Evolutionary conservation across 495 filamentous ascomycete species (phyloP), one percentile per base, ranked within the genome.

Genomic region (Neurospora hispaniola): DNA sequence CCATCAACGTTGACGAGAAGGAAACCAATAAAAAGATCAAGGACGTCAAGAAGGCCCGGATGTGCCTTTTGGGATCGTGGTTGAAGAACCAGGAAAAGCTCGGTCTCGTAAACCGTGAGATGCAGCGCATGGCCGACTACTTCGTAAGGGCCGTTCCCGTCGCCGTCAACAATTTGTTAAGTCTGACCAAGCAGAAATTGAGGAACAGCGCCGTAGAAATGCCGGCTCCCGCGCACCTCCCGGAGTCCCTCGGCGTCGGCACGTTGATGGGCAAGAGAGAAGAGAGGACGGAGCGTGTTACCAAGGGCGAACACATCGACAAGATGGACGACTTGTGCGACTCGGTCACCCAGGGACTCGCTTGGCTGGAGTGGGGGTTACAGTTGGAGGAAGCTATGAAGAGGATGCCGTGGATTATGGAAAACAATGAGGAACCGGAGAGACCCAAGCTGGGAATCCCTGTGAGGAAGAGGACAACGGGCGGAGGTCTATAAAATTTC

Each of bases 281-380:
- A 27, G 54, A 66, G 54, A 66, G 14, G 27, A 31, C 54, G 7
- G 54, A 66, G 27, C 54, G 54, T 31, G 12, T 66, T 38, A 66
- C 54, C 14, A 66, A 66, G 54, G 54, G 5, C 54, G 54, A 66
- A 38, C 54, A 66, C 54, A 16, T 66, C 7, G 54, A 66, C 27
- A 66, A 66, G 27, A 66, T 97, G 75, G 95, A 98, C 83, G 95
- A 98, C 85, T 83, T 98, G 74, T 92, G 94, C 7, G 95, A 98
- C 87, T 92, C 91, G 80, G 80, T 98, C 41, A 77, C 97, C 74
- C 95, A 98, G 82, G 96, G 91, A 1, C 82, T 94, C 74, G 91
- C 93, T 11, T 97, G 92, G 92, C 79, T 94, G 69, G 86, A 91
- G 72, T 98, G 95, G 95, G 88, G 94, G 78, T 81, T 84, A 74